Conservation (phyloP, 1,284 basidiomycete species). For the Pseudozyma tsukubaensis region DNA sequence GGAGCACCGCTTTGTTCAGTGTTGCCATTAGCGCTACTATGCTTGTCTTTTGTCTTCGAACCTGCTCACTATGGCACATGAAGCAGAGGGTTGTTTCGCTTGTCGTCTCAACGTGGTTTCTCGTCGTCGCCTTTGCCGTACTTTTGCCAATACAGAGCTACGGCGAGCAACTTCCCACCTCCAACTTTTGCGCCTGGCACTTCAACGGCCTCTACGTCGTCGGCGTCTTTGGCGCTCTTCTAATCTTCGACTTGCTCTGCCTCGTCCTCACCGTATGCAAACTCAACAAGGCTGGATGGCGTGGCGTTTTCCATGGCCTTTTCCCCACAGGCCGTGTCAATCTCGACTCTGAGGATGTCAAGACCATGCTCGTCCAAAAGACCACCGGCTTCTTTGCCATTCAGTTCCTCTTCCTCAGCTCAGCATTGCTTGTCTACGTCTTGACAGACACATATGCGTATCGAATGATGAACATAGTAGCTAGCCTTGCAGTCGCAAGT, state of each 20-base stretch:
- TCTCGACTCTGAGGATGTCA: constrained; percentile 55
- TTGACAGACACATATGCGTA: constrained; percentile 40
- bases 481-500: constrained; percentile 50
- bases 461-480: constrained; percentile 56
- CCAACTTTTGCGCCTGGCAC: constrained; percentile 54
- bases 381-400: constrained; percentile 57
- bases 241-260: constrained; percentile 53
- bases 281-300: constrained; percentile 57
- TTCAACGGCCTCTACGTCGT: constrained; percentile 48
- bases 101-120: constrained; percentile 49
- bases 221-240: constrained; percentile 42
- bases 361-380: constrained; percentile 58
- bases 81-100: constrained; percentile 38
- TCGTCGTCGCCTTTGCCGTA: constrained; percentile 45
- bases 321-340: constrained; percentile 38
- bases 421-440: constrained; percentile 47
- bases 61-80: constrained; percentile 59
- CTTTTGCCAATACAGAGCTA: constrained; percentile 46
- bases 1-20: constrained; percentile 47
- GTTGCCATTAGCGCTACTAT: constrained; percentile 53
- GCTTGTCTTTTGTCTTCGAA: constrained; percentile 59
- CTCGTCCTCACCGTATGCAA: constrained; percentile 54
- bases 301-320: constrained; percentile 42
- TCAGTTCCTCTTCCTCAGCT: constrained; percentile 55
- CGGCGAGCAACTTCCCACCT: constrained; percentile 34